Conservation (phyloP, 73 alveolate species). For the Symbiodinium natans region DNA sequence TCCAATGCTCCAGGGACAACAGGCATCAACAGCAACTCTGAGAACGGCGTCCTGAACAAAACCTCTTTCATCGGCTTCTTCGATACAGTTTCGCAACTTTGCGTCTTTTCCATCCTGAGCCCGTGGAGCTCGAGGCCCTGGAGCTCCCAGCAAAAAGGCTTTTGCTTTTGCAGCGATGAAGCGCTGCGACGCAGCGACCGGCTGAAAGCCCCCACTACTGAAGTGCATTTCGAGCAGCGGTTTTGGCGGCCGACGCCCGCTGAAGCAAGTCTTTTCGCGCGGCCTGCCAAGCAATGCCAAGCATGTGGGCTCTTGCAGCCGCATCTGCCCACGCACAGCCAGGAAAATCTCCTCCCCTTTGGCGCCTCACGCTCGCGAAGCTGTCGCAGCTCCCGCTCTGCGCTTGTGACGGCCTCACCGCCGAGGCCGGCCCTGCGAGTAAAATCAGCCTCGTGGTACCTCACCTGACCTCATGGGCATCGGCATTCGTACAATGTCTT, state of each 20-base stretch:
- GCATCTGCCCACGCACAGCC: too few species aligned
- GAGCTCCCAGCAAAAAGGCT: too few species aligned
- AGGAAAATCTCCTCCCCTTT: too few species aligned
- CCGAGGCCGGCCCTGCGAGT: conserved; percentile 44
- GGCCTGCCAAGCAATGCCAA: conserved; percentile 12
- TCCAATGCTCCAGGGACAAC: too few species aligned
- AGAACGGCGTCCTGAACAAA: conserved; percentile 18
- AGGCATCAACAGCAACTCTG: neutral
- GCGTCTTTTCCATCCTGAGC: neutral
- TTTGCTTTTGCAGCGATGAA: too few species aligned
- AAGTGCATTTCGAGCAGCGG: neutral
- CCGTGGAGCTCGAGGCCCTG: too few species aligned
- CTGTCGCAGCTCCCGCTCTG: conserved; percentile 45
- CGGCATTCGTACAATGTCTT: too few species aligned
- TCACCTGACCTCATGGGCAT: too few species aligned
- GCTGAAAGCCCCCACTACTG: too few species aligned
- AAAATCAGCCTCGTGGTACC: neutral
- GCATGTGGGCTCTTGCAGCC: too few species aligned
- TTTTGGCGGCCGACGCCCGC: conserved; percentile 61
- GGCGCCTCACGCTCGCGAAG: conserved; percentile 66
- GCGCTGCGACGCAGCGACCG: neutral
- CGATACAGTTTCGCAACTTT: conserved; percentile 6
- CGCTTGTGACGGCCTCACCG: conserved; percentile 39
- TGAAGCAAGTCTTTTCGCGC: conserved; percentile 55
- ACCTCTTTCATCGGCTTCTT: conserved; percentile 45